Base-by-base conservation (phyloP, 345 rosid genomes). In the Ailanthus altissimus region DNA sequence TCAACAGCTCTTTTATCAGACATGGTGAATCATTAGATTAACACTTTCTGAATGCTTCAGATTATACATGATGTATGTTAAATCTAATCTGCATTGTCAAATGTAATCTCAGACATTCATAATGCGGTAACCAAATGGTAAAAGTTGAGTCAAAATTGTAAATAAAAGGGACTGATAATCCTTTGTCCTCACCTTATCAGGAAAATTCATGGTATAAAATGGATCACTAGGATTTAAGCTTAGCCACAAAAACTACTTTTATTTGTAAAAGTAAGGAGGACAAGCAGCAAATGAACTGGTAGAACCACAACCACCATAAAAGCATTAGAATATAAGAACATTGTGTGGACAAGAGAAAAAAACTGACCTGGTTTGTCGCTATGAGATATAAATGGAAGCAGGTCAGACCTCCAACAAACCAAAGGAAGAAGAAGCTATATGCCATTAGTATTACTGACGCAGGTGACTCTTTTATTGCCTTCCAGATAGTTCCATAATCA, bases 371-470 rank as follows among this genome's bases (percentile, higher is more conserved):
- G 79, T 88, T 88, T 79, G 82, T 86, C 79, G 84, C 43, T 36
- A 88, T 86, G 54, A 89, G 90, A 82, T 85, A 89, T 1, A 89
- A 68, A 70, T 89, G 92, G 80, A 89, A 82, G 78, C 84, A 85
- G 45, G 92, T 78, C 72, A 89, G 92, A 6, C 92, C 88, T 38
- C 92, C 92, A 16, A 85, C 86, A 59, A 89, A 86, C 90, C 87
- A 89, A 5, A 86, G 83, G 80, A 86, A 86, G 73, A 89, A 70
- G 82, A 89, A 86, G 81, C 88, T 79, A 58, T 89, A 89, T 18
- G 65, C 85, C 71, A 89, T 82, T 60, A 89, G 77, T 45, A 85
- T 80, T 43, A 85, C 75, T 11, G 92, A 85, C 36, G 83, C 84
- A 20, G 86, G 90, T 13, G 92, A 79, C 73, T 63, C 81, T 81